phyloP scores from a whole-genome alignment of 805 yeast genomes.

The Hanseniaspora valbyensis region DNA sequence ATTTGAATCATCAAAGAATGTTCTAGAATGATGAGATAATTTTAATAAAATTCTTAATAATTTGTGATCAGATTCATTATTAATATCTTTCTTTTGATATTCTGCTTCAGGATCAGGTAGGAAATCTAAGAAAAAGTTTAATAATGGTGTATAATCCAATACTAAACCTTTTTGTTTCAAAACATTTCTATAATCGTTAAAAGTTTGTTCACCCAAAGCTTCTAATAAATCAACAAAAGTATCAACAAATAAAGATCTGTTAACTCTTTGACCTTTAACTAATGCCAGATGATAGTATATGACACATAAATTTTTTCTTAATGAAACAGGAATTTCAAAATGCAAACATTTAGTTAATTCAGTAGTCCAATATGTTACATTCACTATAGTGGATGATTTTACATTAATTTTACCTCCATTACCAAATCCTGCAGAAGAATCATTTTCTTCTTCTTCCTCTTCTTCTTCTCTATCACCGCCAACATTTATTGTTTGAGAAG shows the following conservation, averaged over 20 bases:
- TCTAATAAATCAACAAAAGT: conserved; percentile 47
- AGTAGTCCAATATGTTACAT: conserved; percentile 75
- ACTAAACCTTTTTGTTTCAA: conserved; percentile 26
- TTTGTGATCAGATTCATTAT: conserved; percentile 34
- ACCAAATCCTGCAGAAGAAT: conserved; percentile 30
- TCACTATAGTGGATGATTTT: conserved; percentile 59
- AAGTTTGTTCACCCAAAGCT: conserved; percentile 28
- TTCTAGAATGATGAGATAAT: conserved; percentile 44
- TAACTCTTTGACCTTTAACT: conserved; percentile 58
- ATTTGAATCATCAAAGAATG: conserved; percentile 40
- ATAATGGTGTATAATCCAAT: conserved; percentile 30
- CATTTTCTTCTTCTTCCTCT: conserved; percentile 26
- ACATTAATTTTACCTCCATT: conserved; percentile 51
- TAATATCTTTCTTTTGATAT: conserved; percentile 32
- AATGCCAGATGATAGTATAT: conserved; percentile 64
- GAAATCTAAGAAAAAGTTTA: conserved; percentile 29
- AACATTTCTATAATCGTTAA: conserved; percentile 24
- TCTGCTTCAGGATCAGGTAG: conserved; percentile 40
- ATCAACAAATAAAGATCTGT: conserved; percentile 48
- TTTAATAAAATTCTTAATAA: conserved; percentile 39
- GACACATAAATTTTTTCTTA: conserved; percentile 49
- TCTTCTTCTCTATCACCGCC: too few relatives aligned
- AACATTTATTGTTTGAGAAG: conserved; percentile 37
- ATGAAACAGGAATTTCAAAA: conserved; percentile 60
- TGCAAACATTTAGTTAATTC: conserved; percentile 69